Evolutionary conservation across 495 filamentous ascomycete genomes (phyloP).

Genomic region (Achaetomiella virescens): DNA sequence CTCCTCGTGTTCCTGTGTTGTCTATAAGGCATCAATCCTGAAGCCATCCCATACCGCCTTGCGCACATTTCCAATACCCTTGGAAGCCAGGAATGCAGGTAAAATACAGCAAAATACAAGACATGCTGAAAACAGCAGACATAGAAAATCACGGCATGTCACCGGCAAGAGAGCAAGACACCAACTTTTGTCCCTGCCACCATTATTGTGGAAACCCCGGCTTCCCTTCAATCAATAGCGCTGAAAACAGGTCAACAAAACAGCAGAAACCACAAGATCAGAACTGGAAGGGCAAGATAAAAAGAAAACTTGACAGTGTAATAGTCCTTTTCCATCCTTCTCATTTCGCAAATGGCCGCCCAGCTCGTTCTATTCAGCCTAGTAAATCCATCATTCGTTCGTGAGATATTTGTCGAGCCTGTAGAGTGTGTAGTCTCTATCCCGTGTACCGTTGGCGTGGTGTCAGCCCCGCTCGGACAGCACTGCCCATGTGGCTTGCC

Average conservation of each 20-base stretch:
- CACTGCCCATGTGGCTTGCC: neutral
- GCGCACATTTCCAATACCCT: neutral
- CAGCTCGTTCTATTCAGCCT: neutral
- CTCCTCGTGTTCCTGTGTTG: too few species aligned
- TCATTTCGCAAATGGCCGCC: neutral
- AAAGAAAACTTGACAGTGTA: conserved; percentile 2
- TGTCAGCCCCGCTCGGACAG: neutral
- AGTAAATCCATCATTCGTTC: neutral
- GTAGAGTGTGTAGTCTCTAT: neutral
- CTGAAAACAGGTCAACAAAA: neutral
- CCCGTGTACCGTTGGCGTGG: neutral
- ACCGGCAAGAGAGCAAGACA: neutral
- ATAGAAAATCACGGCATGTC: neutral
- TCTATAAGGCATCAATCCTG: neutral
- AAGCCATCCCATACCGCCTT: neutral
- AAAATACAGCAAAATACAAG: conserved; percentile 7
- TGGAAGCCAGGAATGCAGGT: neutral
- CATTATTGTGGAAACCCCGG: neutral
- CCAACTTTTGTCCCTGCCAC: neutral
- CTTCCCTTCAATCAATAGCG: neutral
- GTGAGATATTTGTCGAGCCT: too few species aligned
- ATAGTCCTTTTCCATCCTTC: conserved; percentile 3
- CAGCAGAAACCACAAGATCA: neutral
- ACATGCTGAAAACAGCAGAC: neutral
- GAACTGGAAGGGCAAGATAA: neutral